Evolutionary conservation across 108 stramenopile species (phyloP), one percentile per base, ranked within the genome.

Genomic region (Aurantiochytrium sp.): DNA sequence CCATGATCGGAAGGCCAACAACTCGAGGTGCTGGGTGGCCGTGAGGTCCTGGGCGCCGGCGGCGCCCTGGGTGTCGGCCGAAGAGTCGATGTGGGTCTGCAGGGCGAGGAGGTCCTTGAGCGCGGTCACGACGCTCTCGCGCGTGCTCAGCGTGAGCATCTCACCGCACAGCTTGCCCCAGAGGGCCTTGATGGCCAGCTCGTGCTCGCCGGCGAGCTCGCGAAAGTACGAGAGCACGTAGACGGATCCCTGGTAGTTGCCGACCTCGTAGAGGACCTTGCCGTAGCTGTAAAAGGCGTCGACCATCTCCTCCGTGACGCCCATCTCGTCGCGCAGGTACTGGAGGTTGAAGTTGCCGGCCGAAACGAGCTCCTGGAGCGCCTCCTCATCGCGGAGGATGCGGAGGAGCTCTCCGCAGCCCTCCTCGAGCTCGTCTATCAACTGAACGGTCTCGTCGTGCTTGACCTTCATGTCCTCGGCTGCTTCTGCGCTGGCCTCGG

Each of bases 1-100:
- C 98, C 98, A 99, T 19, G 97, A 97, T 72, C 99, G 96, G 93
- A 98, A 97, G 89, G 97, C 94, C 21, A 99, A 95, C 88, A 97
- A 96, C 91, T 97, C 94, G 59, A 98, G 91, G 21, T 97, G 89
- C 51, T 89, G 88, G n/a, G 28, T 89, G 23, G 71, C 49, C 29
- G 29, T 87, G 42, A 69, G 64, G 64, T 69, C 64, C 64, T 69
- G 64, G 35, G 64, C 18, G 14, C 64, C 64, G 35, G 42, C 42
- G 42, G 64, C 64, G 35, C 35, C 45, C 90, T 91, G 90, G 69
- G 92, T 91, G 64, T 94, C 90, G 4, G 91, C 89, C 57, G 96
- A 90, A 4, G 91, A 88, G 91, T 97, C 97, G 76, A 98, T 95
- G 58, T 94, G 94, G 19, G 92, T 92, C 88, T 96, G 95, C 88